Conservation (phyloP, 768 basidiomycete genomes). For the Trametes villosa region DNA sequence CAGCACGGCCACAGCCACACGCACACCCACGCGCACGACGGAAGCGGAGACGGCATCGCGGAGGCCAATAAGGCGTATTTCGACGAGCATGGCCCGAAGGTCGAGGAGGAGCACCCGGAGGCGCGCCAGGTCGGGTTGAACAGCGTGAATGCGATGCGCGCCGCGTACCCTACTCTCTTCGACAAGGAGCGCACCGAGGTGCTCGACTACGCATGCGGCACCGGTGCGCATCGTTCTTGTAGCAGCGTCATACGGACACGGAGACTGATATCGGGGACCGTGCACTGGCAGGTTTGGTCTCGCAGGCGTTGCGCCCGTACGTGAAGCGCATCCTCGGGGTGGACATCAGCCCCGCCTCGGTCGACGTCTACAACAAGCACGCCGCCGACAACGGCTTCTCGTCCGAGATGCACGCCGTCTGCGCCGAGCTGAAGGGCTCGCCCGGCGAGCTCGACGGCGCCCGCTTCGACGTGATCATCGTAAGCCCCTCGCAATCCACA, state of each 20-base stretch:
- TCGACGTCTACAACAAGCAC: slow-evolving; percentile 67
- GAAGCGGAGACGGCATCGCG: too few species aligned
- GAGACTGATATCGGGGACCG: not conserved
- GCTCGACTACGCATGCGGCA: slow-evolving; percentile 79
- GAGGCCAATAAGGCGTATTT: slow-evolving; percentile 5
- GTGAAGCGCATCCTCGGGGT: slow-evolving; percentile 70
- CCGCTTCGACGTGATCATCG: slow-evolving; percentile 73
- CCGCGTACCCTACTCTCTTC: slow-evolving; percentile 42
- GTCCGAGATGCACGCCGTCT: slow-evolving; percentile 67
- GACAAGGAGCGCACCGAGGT: slow-evolving; percentile 59
- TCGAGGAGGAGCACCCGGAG: not conserved
- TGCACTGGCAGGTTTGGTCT: slow-evolving; percentile 55
- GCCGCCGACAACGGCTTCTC: slow-evolving; percentile 65
- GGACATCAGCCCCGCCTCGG: slow-evolving; percentile 75
- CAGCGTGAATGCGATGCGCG: slow-evolving; percentile 37
- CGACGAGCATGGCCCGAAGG: slow-evolving; percentile 1
- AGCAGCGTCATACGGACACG: not conserved
- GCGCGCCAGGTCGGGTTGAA: slow-evolving; percentile 26
- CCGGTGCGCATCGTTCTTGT: slow-evolving; percentile 51
- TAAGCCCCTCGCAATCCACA: slow-evolving; percentile 33
- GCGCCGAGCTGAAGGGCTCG: slow-evolving; percentile 54
- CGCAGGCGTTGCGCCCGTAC: slow-evolving; percentile 63
- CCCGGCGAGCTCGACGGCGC: slow-evolving; percentile 53
- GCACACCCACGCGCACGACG: not conserved
- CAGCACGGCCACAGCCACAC: not conserved